Percentiles rank a stretch among this genome's conserved stretches.
Evolutionary conservation across 495 filamentous ascomycete genomes (phyloP).

Genomic region (Podospora didyma): DNA sequence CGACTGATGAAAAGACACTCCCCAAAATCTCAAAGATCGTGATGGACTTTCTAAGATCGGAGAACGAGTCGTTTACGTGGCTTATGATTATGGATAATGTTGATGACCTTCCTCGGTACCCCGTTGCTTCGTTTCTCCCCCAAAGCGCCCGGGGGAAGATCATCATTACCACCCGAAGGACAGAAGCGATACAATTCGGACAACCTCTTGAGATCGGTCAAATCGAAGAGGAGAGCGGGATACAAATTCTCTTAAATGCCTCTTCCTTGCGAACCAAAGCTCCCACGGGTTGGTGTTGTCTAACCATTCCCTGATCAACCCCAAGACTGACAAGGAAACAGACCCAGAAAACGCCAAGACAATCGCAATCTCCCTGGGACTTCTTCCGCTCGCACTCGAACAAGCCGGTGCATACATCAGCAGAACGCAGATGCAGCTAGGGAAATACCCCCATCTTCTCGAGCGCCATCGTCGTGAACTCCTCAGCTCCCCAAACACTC

Average conservation of each 20-base stretch:
- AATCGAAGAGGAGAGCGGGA: not conserved
- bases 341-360: not conserved
- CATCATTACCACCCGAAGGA: not conserved
- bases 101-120: not conserved
- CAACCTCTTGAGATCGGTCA: not conserved
- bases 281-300: not conserved
- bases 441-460: not conserved
- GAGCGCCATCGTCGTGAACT: not conserved
- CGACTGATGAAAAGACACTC: not conserved
- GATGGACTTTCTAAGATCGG: not conserved
- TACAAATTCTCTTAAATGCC: not conserved
- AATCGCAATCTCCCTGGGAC: not conserved
- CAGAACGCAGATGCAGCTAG: slow-evolving; percentile 1
- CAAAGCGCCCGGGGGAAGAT: not conserved
- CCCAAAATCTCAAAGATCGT: not conserved
- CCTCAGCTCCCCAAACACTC: not conserved
- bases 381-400: not conserved
- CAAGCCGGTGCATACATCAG: slow-evolving; percentile 4
- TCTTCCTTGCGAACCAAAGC: not conserved
- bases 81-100: not conserved
- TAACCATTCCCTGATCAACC: not conserved
- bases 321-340: not conserved
- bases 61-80: slow-evolving; percentile 1
- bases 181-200: not conserved
- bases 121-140: not conserved